Evolutionary conservation across 495 filamentous ascomycete genomes (phyloP).

Genomic region (Geoglossum glabrum): DNA sequence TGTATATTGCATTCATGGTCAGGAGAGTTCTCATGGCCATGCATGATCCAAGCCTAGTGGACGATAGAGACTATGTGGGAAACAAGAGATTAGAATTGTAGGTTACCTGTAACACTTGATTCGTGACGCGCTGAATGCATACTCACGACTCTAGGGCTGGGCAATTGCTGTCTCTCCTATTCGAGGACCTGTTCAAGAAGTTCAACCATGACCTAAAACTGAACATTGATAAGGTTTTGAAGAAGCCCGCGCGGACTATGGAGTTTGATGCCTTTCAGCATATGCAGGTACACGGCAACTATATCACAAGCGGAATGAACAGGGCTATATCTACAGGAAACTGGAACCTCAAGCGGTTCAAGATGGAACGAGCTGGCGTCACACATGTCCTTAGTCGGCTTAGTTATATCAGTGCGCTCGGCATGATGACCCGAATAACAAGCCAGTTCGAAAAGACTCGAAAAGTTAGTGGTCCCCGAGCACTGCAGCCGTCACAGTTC

Average conservation of each 20-base stretch:
- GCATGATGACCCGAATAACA: constrained; percentile 98
- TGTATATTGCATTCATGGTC: constrained; percentile 93
- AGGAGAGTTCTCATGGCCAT: constrained; percentile 84
- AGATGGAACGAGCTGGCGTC: constrained; percentile 93
- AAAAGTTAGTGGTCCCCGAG: constrained; percentile 87
- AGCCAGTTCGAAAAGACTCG: constrained; percentile 97
- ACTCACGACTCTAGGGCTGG: constrained; percentile 33
- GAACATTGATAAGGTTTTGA: constrained; percentile 81
- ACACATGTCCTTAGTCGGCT: constrained; percentile 89
- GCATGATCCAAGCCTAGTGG: constrained; percentile 68
- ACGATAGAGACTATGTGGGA: constrained; percentile 93
- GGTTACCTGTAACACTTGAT: background rate
- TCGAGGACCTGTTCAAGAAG: constrained; percentile 93
- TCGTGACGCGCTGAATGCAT: background rate
- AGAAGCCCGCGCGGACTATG: constrained; percentile 66
- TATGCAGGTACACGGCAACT: constrained; percentile 52
- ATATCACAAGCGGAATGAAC: constrained; percentile 79
- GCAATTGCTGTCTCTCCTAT: constrained; percentile 83
- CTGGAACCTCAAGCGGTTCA: constrained; percentile 91
- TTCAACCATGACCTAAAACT: constrained; percentile 72
- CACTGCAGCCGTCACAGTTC: constrained; percentile 90
- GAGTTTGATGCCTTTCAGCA: constrained; percentile 69
- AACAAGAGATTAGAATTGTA: constrained; percentile 82
- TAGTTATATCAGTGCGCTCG: constrained; percentile 93
- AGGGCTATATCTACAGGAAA: constrained; percentile 92